Base-by-base conservation (phyloP, 805 yeast genomes). In the Ogataea nitratoaversa region DNA sequence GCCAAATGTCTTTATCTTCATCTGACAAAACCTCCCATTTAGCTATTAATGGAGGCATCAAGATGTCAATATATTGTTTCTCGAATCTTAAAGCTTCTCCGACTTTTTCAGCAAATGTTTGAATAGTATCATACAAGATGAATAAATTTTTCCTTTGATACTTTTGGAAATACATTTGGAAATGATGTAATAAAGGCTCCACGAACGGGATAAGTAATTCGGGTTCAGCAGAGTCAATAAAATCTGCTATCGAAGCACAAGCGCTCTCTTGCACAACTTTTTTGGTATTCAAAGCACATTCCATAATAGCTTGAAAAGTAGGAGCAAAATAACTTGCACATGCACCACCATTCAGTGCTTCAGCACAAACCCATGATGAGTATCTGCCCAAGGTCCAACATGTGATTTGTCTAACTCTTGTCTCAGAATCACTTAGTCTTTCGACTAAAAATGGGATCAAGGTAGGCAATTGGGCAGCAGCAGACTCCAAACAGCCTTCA, bases 241-340 rank as follows among this genome's bases (percentile, higher is more conserved):
- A 84, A 41, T 80, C 81, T 1, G 95, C 83, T 32, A 91, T 73
- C 9, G 96, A 85, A 28, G 89, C 78, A 51, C 95, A 87, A 1
- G 95, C 96, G 41, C 95, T 84, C 54, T 89, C 91, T 65, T 93
- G 99, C n/a, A 91, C 99, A 42, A 84, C 84, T 58, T 90, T 89
- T 66, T 87, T 88, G 37, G 69, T 72, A 60, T 93, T 98, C 50
- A 88, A 66, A 19, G 86, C 79, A 62, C 93, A 84, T 36, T 60
- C 66, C 57, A 93, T 73, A 35, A 93, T 73, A 2, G 93, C 76
- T 52, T 84, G 80, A 43, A 93, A 72, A 0, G 93, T 87, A 5
- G 93, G 93, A 42, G 74, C 67, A 57, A 85, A 82, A 53, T 83
- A 84, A 46, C 67, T 73, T 8, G 88, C 72, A 57, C 76, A 84